Conservation (phyloP, 116 monocot species). For the Iris pallida region DNA sequence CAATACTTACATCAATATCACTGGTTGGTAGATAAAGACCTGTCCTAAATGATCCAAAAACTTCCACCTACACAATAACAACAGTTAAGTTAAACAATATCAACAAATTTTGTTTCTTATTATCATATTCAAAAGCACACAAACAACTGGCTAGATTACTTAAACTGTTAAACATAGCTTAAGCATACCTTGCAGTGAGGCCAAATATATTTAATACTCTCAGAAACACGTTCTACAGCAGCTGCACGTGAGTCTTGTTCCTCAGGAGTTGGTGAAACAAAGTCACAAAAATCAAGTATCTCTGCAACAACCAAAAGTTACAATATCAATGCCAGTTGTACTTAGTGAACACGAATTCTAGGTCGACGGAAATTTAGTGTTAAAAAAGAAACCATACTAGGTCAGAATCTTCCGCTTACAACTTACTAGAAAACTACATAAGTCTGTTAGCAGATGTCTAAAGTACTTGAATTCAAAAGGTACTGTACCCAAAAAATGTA, state of each 20-base stretch:
- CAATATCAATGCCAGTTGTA: background rate
- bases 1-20: conserved; percentile 76
- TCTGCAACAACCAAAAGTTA: conserved; percentile 45
- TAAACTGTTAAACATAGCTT: conserved; percentile 1
- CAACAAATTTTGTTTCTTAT: too few relatives aligned
- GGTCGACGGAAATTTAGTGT: too few relatives aligned
- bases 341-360: too few relatives aligned
- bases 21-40: conserved; percentile 91
- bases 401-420: background rate
- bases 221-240: conserved; percentile 57
- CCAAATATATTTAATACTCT: conserved; percentile 91
- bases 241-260: conserved; percentile 65
- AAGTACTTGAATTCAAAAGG: too few relatives aligned
- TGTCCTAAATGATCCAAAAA: conserved; percentile 92
- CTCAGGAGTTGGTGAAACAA: conserved; percentile 76
- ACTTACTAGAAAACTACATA: background rate
- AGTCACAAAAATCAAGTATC: conserved; percentile 86
- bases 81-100: background rate
- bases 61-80: conserved; percentile 60
- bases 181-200: conserved; percentile 63
- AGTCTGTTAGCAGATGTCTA: background rate
- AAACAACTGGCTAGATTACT: background rate
- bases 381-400: background rate
- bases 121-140: background rate
- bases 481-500: too few relatives aligned